Percentiles rank a stretch among this genome's conserved stretches.
These are phyloP conservation scores for Penicillium fimorum DNA, from an alignment of 495 filamentous ascomycete genomes.

Conservation along the genomic window DNA sequence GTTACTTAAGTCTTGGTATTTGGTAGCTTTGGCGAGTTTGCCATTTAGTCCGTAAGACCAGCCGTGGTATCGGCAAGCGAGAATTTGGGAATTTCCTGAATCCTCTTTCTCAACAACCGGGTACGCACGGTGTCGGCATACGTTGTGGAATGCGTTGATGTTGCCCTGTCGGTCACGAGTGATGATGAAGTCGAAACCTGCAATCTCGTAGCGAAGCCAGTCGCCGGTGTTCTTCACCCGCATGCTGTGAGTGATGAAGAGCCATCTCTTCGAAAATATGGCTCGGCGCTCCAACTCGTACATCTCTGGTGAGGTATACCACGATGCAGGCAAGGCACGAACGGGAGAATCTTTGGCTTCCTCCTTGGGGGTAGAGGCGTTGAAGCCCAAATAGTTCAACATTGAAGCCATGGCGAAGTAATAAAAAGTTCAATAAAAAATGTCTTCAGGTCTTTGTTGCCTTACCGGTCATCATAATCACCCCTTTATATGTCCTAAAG, in stretches of 20 bases:
- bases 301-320: slow-evolving; percentile 49
- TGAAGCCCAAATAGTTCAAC: slow-evolving; percentile 35
- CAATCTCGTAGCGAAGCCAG: slow-evolving; percentile 47
- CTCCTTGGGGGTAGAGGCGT: slow-evolving; percentile 18
- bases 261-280: slow-evolving; percentile 52
- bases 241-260: slow-evolving; percentile 49
- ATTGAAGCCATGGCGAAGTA: slow-evolving; percentile 24
- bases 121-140: slow-evolving; percentile 55
- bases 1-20: slow-evolving; percentile 48
- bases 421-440: not conserved
- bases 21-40: slow-evolving; percentile 56
- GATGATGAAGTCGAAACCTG: slow-evolving; percentile 50
- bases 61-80: slow-evolving; percentile 56
- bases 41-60: slow-evolving; percentile 49
- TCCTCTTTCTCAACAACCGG: slow-evolving; percentile 49
- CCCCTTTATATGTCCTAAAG: not conserved
- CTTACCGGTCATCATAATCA: not conserved
- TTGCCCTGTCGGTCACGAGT: slow-evolving; percentile 43
- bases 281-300: slow-evolving; percentile 52
- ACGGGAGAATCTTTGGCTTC: slow-evolving; percentile 22
- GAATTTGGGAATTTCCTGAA: slow-evolving; percentile 45
- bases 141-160: slow-evolving; percentile 56
- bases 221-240: slow-evolving; percentile 48
- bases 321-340: slow-evolving; percentile 47
- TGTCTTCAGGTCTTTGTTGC: not conserved